Conservation (phyloP, 1,284 basidiomycete species). For the Fomitopsis pinicola region DNA sequence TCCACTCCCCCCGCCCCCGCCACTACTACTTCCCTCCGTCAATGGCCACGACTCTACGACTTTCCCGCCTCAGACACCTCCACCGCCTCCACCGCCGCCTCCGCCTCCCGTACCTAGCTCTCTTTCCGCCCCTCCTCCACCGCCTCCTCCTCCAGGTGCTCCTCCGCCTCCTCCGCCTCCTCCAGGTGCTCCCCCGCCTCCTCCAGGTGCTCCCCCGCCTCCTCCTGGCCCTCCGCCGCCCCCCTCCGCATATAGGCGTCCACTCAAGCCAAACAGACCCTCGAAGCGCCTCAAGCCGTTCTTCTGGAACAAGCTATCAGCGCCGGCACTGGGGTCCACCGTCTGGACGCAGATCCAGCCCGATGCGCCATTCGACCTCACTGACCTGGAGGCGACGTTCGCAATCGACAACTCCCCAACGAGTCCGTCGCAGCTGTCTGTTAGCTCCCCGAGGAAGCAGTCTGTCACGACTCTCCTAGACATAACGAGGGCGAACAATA, state of each 20-base stretch:
- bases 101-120: neutral
- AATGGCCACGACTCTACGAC: neutral
- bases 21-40: slow-evolving; percentile 18
- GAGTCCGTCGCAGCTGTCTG: slow-evolving; percentile 38
- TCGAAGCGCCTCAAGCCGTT: slow-evolving; percentile 76
- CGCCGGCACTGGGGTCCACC: slow-evolving; percentile 42
- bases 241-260: slow-evolving; percentile 31
- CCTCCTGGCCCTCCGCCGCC: slow-evolving; percentile 29
- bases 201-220: slow-evolving; percentile 25
- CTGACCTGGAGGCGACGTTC: slow-evolving; percentile 76
- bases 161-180: slow-evolving; percentile 19
- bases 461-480: slow-evolving; percentile 70
- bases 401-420: slow-evolving; percentile 48
- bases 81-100: slow-evolving; percentile 14
- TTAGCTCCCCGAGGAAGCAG: slow-evolving; percentile 48
- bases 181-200: slow-evolving; percentile 16
- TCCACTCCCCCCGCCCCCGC: slow-evolving; percentile 11
- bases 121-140: slow-evolving; percentile 10
- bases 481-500: slow-evolving; percentile 80
- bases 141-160: slow-evolving; percentile 16
- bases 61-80: slow-evolving; percentile 5
- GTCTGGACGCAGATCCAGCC: slow-evolving; percentile 67
- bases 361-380: slow-evolving; percentile 48
- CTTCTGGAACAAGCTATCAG: slow-evolving; percentile 83
- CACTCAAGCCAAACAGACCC: slow-evolving; percentile 32